These are phyloP conservation scores for Hericium erinaceus DNA, from an alignment of 768 basidiomycete species.

Conservation along the genomic window DNA sequence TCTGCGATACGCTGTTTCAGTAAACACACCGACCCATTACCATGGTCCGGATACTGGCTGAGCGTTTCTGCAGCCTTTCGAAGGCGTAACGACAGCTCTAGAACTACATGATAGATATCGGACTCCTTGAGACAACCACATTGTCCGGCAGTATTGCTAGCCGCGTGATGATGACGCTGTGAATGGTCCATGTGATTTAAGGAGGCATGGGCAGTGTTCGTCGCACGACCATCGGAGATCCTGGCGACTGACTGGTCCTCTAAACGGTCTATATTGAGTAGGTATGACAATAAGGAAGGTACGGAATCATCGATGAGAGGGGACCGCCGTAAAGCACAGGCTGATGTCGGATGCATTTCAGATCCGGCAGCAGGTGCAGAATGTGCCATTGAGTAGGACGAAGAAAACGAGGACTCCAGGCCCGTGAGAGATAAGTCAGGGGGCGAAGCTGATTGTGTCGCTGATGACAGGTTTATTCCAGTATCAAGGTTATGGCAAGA, in stretches of 20 bases:
- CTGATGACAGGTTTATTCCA: background rate
- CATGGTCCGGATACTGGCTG: constrained; percentile 34
- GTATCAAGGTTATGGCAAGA: background rate
- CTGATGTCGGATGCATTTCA: too few species aligned
- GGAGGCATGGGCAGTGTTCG: background rate
- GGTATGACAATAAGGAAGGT: background rate
- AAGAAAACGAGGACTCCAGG: background rate
- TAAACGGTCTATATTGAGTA: background rate
- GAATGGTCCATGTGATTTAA: background rate
- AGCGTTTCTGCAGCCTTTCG: constrained; percentile 50
- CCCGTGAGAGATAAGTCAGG: background rate
- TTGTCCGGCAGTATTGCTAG: constrained; percentile 20
- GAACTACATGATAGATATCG: constrained; percentile 43
- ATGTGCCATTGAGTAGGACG: background rate
- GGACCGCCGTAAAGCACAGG: too few species aligned
- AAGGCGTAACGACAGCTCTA: constrained; percentile 58
- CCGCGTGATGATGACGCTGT: background rate
- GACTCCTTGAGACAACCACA: constrained; percentile 53
- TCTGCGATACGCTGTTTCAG: constrained; percentile 39
- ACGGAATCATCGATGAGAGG: background rate
- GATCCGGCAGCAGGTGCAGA: too few species aligned
- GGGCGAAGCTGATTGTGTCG: too few species aligned
- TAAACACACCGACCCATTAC: constrained; percentile 22
- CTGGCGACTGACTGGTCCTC: background rate
- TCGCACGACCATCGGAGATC: background rate